Base-by-base conservation (phyloP, 2,329 filamentous ascomycete species). In the Aspergillus hiratsukae region DNA sequence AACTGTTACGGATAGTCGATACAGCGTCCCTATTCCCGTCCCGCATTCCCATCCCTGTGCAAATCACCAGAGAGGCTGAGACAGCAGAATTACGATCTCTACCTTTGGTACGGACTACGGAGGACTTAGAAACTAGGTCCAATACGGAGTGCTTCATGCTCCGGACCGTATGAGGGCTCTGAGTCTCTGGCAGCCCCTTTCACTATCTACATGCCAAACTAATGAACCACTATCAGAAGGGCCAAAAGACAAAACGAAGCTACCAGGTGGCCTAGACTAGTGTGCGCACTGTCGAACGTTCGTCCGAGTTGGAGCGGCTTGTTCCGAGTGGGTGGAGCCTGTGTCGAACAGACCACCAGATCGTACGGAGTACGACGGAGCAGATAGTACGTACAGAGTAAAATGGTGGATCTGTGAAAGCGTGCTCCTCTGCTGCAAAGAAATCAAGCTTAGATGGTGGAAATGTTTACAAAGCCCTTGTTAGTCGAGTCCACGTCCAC, bases 241-340 rank as follows among this genome's bases (percentile, higher is more conserved):
- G 9, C 9, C 28, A 29, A 10, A 29, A 37, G 14, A 14, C 14
- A 17, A n/a, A 27, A 3, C 11, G 4, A 35, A 11, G 11, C 31
- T 17, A 48, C 49, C 40, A 53, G 28, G 14, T 54, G 28, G 45
- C 35, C 52, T 37, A 43, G 45, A 28, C 52, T 37, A 43, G 23
- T 58, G 60, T 50, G 58, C 58, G 45, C 58, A 58, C 58, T 63
- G 53, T 62, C 60, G 59, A 65, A 58, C 50, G 55, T 60, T 59
- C 55, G 49, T 59, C 58, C 59, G 57, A 50, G 27, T 60, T 54
- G 60, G 56, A 57, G 51, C 57, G 49, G 57, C 61, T 61, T n/a
- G 4, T 10, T 23, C 14, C 14, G 14, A 17, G 3, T 37, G 31
- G 31, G 31, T 37, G 31, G 31, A 17, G 31, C 6, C 5, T 7